These are phyloP conservation scores for Cyberlindnera maritima DNA, from an alignment of 805 yeast genomes.

Conservation along the genomic window DNA sequence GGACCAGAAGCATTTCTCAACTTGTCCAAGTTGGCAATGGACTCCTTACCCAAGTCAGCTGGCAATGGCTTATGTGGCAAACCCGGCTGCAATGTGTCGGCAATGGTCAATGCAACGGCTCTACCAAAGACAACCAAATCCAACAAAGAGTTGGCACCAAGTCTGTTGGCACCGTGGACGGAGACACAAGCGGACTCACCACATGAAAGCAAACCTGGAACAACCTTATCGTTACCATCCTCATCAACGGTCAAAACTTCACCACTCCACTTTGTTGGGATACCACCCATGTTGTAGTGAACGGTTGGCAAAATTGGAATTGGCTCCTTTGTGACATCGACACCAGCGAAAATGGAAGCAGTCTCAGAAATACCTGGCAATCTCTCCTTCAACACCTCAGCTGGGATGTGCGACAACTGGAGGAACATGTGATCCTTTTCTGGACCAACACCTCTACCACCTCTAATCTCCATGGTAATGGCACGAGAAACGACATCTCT, in stretches of 20 bases:
- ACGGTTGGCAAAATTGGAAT: constrained; percentile 98
- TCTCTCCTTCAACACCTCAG: constrained; percentile 88
- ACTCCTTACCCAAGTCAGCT: constrained; percentile 83
- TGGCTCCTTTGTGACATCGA: constrained; percentile 98
- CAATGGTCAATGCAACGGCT: constrained; percentile 92
- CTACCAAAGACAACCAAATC: constrained; percentile 98
- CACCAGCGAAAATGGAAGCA: constrained; percentile 98
- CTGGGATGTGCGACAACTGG: constrained; percentile 92
- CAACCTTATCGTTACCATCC: constrained; percentile 84
- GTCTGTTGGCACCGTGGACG: constrained; percentile 98
- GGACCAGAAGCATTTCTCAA: constrained; percentile 84
- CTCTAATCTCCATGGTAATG: constrained; percentile 97
- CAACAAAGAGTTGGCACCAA: constrained; percentile 96
- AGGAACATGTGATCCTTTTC: constrained; percentile 91
- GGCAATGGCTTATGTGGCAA: constrained; percentile 80
- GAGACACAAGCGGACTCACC: constrained; percentile 99
- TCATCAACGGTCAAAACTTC: constrained; percentile 84
- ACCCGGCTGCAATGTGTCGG: constrained; percentile 84
- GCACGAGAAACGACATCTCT: constrained; percentile 99
- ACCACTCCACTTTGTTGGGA: constrained; percentile 97
- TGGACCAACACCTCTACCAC: constrained; percentile 99
- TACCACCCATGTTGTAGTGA: constrained; percentile 99
- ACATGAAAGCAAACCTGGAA: constrained; percentile 93
- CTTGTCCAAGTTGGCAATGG: constrained; percentile 86
- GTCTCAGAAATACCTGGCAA: constrained; percentile 99